phyloP scores from a whole-genome alignment of 805 yeast species.

The Ogataea zsoltii region DNA sequence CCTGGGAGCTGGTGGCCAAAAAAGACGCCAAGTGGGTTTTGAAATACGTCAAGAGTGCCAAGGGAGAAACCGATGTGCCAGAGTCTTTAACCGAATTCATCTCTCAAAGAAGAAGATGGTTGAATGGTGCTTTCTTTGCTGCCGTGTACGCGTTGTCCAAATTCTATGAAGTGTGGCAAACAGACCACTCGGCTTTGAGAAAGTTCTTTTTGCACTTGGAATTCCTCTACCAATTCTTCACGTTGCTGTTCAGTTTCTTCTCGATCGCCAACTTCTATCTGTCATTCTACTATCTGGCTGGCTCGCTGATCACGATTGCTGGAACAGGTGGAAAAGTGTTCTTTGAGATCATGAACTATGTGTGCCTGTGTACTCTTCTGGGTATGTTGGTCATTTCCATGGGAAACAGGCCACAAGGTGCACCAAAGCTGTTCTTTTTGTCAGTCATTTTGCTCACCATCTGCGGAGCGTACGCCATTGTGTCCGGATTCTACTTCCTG shows the following conservation, averaged over 20 bases:
- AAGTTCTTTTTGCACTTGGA: slow-evolving; percentile 83
- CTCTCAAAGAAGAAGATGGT: slow-evolving; percentile 96
- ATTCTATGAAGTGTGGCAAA: slow-evolving; percentile 84
- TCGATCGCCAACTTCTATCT: slow-evolving; percentile 89
- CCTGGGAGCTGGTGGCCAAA: slow-evolving; percentile 95
- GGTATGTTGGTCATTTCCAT: slow-evolving; percentile 90
- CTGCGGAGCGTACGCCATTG: slow-evolving; percentile 78
- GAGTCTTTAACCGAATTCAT: slow-evolving; percentile 93
- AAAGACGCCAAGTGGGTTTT: slow-evolving; percentile 81
- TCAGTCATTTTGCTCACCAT: slow-evolving; percentile 72
- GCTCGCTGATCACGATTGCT: slow-evolving; percentile 67
- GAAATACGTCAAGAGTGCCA: slow-evolving; percentile 88
- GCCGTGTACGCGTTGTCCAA: slow-evolving; percentile 87
- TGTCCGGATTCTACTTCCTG: slow-evolving; percentile 82
- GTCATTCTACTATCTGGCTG: slow-evolving; percentile 91
- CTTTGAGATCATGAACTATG: slow-evolving; percentile 83
- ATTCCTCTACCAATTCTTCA: slow-evolving; percentile 82
- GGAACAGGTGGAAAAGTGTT: slow-evolving; percentile 78
- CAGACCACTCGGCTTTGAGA: slow-evolving; percentile 80
- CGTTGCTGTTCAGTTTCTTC: slow-evolving; percentile 84
- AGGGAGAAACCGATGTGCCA: slow-evolving; percentile 97
- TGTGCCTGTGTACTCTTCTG: slow-evolving; percentile 77
- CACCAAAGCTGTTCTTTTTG: slow-evolving; percentile 70
- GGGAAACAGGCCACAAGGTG: slow-evolving; percentile 98
- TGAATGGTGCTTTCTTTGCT: slow-evolving; percentile 96